Conservation (phyloP, 1,139 yeast genomes). For the Wickerhamomyces sp. region DNA sequence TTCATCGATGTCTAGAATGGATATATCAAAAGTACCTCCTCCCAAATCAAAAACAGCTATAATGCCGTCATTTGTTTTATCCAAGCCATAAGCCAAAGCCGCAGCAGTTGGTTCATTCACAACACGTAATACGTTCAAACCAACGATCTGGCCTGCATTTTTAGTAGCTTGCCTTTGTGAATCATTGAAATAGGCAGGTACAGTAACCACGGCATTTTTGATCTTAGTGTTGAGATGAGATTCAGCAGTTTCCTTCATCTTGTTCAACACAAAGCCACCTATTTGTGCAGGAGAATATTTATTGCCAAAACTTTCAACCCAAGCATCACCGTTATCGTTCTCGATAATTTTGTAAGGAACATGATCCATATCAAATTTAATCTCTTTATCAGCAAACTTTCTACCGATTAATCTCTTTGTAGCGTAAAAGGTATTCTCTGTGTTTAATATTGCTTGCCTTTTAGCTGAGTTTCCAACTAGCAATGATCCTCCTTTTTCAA, state of each 20-base stretch:
- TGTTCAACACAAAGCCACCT: conserved; percentile 45
- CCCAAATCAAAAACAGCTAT: conserved; percentile 81
- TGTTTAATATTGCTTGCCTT: conserved; percentile 61
- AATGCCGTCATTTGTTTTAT: conserved; percentile 50
- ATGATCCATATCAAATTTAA: conserved; percentile 52
- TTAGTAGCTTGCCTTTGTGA: conserved; percentile 77
- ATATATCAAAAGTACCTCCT: conserved; percentile 82
- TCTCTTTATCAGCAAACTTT: conserved; percentile 57
- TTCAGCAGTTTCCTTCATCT: conserved; percentile 58
- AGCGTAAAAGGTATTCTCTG: conserved; percentile 67
- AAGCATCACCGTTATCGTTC: conserved; percentile 59
- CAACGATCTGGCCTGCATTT: conserved; percentile 63
- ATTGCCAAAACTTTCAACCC: conserved; percentile 32
- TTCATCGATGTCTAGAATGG: conserved; percentile 72
- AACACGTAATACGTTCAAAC: conserved; percentile 63
- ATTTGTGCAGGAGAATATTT: conserved; percentile 53
- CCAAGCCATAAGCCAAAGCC: conserved; percentile 71
- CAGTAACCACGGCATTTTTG: conserved; percentile 69
- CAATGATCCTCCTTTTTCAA: conserved; percentile 36
- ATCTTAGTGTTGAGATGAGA: conserved; percentile 36
- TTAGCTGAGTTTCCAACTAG: conserved; percentile 64
- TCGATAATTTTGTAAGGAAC: conserved; percentile 54
- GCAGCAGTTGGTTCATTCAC: conserved; percentile 83
- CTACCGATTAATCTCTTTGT: conserved; percentile 74
- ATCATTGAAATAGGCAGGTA: conserved; percentile 78